Conservation (phyloP, 2,329 filamentous ascomycete species). For the Beauveria scarabaeidicola region DNA sequence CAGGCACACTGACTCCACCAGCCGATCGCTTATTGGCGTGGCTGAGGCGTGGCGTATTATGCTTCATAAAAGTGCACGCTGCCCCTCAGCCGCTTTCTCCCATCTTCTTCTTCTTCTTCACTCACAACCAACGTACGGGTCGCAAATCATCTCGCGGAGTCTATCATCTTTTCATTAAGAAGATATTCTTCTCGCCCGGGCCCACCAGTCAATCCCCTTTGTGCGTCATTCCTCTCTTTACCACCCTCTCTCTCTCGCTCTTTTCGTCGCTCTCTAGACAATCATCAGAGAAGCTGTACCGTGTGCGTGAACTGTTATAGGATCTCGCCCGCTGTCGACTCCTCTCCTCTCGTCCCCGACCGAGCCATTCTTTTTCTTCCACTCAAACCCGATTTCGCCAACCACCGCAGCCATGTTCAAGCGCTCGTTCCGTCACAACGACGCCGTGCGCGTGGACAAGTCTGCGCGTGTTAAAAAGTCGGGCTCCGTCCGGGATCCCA, state of each 20-base stretch:
- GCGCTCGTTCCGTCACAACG: slow-evolving; percentile 75
- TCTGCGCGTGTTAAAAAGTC: slow-evolving; percentile 67
- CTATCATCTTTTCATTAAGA: slow-evolving; percentile 39
- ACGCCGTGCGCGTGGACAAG: slow-evolving; percentile 71
- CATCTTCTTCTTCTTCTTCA: slow-evolving; percentile 35
- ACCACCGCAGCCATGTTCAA: slow-evolving; percentile 67
- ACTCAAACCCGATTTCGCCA: slow-evolving; percentile 15
- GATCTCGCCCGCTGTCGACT: slow-evolving; percentile 14
- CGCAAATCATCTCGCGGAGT: slow-evolving; percentile 46
- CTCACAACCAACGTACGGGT: slow-evolving; percentile 48
- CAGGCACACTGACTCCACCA: background rate
- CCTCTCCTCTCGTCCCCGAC: slow-evolving; percentile 22
- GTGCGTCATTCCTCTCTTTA: slow-evolving; percentile 30
- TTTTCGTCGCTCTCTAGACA: slow-evolving; percentile 45
- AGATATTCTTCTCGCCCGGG: slow-evolving; percentile 45
- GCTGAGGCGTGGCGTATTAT: background rate
- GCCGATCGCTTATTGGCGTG: background rate
- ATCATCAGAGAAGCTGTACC: slow-evolving; percentile 12
- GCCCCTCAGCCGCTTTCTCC: slow-evolving; percentile 23
- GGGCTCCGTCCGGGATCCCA: slow-evolving; percentile 54
- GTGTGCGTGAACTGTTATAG: slow-evolving; percentile 17
- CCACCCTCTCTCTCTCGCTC: slow-evolving; percentile 32
- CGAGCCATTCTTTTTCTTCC: slow-evolving; percentile 15
- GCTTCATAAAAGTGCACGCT: slow-evolving; percentile 25
- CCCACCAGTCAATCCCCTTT: slow-evolving; percentile 36